Evolutionary conservation across 2,329 filamentous ascomycete species (phyloP).

Genomic region (Tolypocladium endophyticum): DNA sequence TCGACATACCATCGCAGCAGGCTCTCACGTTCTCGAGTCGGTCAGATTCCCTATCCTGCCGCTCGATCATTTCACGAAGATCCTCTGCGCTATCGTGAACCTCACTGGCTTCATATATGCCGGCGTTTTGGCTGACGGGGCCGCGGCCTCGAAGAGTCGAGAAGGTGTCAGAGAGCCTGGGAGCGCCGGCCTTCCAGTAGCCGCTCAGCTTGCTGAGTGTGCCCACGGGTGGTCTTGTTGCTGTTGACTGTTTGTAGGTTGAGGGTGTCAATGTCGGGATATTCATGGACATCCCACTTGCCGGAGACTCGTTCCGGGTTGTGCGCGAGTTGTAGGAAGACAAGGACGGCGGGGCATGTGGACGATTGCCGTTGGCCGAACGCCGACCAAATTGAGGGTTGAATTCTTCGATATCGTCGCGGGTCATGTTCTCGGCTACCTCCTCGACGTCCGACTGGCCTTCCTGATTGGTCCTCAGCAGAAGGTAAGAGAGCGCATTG

Average conservation of each 20-base stretch:
- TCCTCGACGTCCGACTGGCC: constrained; percentile 52
- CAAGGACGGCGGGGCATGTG: constrained; percentile 52
- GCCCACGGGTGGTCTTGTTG: constrained; percentile 25
- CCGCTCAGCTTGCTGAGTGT: constrained; percentile 50
- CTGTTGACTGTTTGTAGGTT: constrained; percentile 23
- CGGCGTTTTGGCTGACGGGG: constrained; percentile 28
- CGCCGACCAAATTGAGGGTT: constrained; percentile 50
- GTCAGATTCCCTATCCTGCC: constrained; percentile 65
- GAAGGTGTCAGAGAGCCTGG: constrained; percentile 36
- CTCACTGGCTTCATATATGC: constrained; percentile 51
- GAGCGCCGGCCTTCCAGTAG: constrained; percentile 42
- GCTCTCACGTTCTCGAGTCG: constrained; percentile 89
- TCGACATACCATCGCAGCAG: constrained; percentile 81
- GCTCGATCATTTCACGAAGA: constrained; percentile 66
- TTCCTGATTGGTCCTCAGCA: constrained; percentile 63
- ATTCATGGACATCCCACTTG: constrained; percentile 35
- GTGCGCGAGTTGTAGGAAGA: constrained; percentile 73
- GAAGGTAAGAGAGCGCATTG: constrained; percentile 87
- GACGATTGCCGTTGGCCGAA: constrained; percentile 27
- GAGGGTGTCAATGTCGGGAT: constrained; percentile 48
- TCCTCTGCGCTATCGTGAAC: constrained; percentile 76
- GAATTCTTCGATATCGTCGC: constrained; percentile 66
- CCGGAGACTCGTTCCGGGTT: constrained; percentile 55
- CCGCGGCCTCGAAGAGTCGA: constrained; percentile 43
- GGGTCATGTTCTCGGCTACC: constrained; percentile 44